Evolutionary conservation across 1,284 basidiomycete species (phyloP).

Genomic region (Austropuccinia psidii): DNA sequence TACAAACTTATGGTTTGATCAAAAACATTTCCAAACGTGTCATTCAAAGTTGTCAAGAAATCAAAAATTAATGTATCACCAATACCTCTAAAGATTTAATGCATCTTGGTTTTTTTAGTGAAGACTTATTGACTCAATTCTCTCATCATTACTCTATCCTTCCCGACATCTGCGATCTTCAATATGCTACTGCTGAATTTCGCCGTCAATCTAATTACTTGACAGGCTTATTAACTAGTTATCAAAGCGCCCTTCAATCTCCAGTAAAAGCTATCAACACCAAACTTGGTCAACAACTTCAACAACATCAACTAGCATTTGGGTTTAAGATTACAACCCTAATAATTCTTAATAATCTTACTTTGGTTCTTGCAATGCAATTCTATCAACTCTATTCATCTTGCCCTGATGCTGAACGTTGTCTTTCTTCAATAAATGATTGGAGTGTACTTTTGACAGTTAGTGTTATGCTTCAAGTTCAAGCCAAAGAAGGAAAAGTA

Average conservation of each 20-base stretch:
- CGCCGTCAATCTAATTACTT: constrained; percentile 19
- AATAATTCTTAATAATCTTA: constrained; percentile 30
- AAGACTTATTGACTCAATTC: constrained; percentile 15
- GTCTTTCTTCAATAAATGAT: constrained; percentile 12
- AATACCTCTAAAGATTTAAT: not conserved
- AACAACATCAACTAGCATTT: constrained; percentile 25
- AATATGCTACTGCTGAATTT: constrained; percentile 14
- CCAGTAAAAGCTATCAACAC: too few relatives aligned
- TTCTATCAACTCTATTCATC: constrained; percentile 7
- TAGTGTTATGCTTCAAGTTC: constrained; percentile 23
- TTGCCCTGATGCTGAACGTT: not conserved
- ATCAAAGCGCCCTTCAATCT: constrained; percentile 17
- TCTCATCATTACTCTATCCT: constrained; percentile 27
- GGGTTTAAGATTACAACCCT: constrained; percentile 31
- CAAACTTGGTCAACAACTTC: too few relatives aligned
- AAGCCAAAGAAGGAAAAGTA: constrained; percentile 16
- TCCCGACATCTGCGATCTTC: constrained; percentile 18
- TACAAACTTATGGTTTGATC: constrained; percentile 27
- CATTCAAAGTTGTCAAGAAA: constrained; percentile 19
- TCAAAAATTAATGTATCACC: constrained; percentile 12
- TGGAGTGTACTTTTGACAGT: constrained; percentile 24
- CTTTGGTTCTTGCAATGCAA: constrained; percentile 20
- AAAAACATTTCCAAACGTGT: constrained; percentile 19
- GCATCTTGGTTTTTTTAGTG: constrained; percentile 10
- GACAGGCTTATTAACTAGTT: constrained; percentile 26